Base-by-base conservation (phyloP, 768 basidiomycete genomes). In the Suillus plorans region DNA sequence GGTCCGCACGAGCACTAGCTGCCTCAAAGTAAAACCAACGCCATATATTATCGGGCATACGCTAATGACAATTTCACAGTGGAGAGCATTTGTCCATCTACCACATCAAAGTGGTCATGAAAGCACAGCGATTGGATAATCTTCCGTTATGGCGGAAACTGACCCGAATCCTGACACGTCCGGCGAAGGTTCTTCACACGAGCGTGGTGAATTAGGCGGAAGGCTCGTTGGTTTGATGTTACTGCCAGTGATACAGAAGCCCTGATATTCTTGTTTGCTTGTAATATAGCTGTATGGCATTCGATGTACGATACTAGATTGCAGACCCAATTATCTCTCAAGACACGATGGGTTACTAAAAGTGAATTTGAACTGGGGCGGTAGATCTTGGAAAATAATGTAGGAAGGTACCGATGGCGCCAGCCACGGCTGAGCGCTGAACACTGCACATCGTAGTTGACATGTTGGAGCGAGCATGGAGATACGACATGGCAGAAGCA, bases 61-160 rank as follows among this genome's bases (percentile, higher is more conserved):
- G 1, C 39, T 42, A 20, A 59, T 20, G 25, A 28, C 5, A 28
- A 6, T 58, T 28, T 18, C 20, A 59, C 18, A 59, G 58, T 25
- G 39, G 39, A 25, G 58, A 59, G 12, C 58, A 59, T 31, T 18
- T 59, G 3, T 59, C 58, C 16, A 20, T 18, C 3, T 6, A 42
- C 6, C 58, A 59, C 18, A 12, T 59, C 41, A 59, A 59, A 37
- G 18, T 42, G 41, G 58, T 59, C 8, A 59, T 59, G 58, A 28
- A 59, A 18, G 25, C 25, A 25, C 39, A 42, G 14, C 39, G 36
- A 42, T 41, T 42, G 41, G 41, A 59, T 42, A 7, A 28, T 28
- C 25, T 28, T 28, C 41, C 58, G 7, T 42, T 59, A 28, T 28
- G 58, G 39, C 41, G 41, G 25, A 59, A 42, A 25, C 2, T 59